Evolutionary conservation across 768 basidiomycete species (phyloP).

Genomic region (Strobilomyces confusus): DNA sequence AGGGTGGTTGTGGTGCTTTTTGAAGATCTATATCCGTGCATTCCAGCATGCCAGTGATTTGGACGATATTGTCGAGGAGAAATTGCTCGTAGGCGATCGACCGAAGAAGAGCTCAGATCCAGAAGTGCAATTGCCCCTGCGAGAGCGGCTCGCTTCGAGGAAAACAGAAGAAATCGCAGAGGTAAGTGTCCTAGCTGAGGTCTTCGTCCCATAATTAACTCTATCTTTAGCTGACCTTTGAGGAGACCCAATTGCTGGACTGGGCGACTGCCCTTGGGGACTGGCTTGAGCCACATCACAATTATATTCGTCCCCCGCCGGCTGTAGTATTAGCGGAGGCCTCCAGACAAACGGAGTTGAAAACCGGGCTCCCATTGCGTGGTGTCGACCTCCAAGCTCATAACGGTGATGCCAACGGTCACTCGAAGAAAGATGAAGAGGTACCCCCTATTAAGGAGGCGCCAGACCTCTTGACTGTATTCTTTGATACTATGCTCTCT

Average conservation of each 20-base stretch:
- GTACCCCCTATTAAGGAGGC: constrained; percentile 61
- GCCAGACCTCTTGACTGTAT: constrained; percentile 48
- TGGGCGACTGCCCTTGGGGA: constrained; percentile 60
- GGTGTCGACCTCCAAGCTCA: constrained; percentile 47
- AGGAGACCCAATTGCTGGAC: constrained; percentile 55
- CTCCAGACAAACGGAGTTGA: constrained; percentile 65
- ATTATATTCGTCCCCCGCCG: constrained; percentile 67
- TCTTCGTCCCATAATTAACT: constrained; percentile 3
- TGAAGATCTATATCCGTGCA: constrained; percentile 74
- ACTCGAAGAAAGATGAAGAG: constrained; percentile 68
- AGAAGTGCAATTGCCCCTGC: constrained; percentile 47
- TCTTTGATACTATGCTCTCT: constrained; percentile 59
- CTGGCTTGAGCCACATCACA: constrained; percentile 78
- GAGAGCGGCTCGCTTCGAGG: constrained; percentile 52
- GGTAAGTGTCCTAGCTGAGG: constrained; percentile 31
- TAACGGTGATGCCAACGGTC: constrained; percentile 35
- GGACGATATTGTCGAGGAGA: constrained; percentile 78
- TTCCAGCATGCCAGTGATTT: constrained; percentile 78
- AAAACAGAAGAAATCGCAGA: constrained; percentile 52
- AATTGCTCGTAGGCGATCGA: constrained; percentile 74
- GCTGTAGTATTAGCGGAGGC: constrained; percentile 70
- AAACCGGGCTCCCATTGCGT: constrained; percentile 64
- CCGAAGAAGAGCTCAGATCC: constrained; percentile 59
- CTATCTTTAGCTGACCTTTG: constrained; percentile 53
- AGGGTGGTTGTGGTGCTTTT: constrained; percentile 68